phyloP scores from a whole-genome alignment of 73 alveolate species.

The Blepharisma stoltei region DNA sequence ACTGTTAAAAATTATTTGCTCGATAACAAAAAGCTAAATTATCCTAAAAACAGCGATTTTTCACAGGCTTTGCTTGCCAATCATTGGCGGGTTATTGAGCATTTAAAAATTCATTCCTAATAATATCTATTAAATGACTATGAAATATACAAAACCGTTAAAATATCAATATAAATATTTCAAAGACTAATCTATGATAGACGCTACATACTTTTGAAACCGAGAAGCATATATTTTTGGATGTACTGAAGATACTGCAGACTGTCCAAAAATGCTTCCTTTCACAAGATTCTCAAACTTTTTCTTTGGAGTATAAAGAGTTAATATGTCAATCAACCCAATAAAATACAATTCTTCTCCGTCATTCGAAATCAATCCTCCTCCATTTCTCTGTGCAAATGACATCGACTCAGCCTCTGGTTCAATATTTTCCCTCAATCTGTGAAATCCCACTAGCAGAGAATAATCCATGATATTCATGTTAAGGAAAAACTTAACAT shows the following conservation, averaged over 20 bases:
- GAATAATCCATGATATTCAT: slow-evolving; percentile 78
- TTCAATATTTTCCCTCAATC: slow-evolving; percentile 30
- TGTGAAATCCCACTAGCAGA: slow-evolving; percentile 74
- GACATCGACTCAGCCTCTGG: background rate
- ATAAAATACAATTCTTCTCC: slow-evolving; percentile 60
- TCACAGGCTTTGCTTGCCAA: no score
- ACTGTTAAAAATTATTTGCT: no score
- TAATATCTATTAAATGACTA: no score
- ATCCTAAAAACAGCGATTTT: no score
- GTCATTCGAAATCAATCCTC: slow-evolving; percentile 64
- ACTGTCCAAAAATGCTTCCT: slow-evolving; percentile 39
- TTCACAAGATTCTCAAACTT: slow-evolving; percentile 56
- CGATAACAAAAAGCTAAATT: no score
- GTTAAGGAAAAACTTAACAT: slow-evolving; percentile 55
- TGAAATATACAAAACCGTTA: no score
- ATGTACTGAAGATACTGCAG: background rate
- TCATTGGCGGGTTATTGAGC: no score
- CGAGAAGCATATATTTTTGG: slow-evolving; percentile 14
- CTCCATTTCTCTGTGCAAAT: slow-evolving; percentile 57
- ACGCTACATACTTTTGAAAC: background rate
- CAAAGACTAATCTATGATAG: background rate
- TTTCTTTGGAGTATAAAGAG: slow-evolving; percentile 47
- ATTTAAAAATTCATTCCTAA: no score
- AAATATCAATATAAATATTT: no score
- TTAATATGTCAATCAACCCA: slow-evolving; percentile 87